Evolutionary conservation across 208 protist species (phyloP).

Genomic region (Trichomonas tenax): DNA sequence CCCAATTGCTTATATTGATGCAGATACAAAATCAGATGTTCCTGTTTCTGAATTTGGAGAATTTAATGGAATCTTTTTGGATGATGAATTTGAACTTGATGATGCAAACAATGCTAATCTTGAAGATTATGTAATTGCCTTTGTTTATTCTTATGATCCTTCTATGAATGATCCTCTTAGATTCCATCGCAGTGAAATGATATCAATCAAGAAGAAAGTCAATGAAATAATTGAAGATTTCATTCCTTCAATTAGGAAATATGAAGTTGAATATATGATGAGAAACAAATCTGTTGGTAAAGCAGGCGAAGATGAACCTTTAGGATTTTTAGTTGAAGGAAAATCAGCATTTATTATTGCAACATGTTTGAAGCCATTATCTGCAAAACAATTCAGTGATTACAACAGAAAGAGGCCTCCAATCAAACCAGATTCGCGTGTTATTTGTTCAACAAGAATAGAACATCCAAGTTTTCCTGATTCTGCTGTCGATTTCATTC

Average conservation of each 20-base stretch:
- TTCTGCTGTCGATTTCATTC: neutral
- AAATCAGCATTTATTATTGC: neutral
- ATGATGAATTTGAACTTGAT: neutral
- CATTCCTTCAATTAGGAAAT: neutral
- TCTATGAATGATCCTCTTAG: neutral
- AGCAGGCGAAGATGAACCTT: neutral
- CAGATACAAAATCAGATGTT: neutral
- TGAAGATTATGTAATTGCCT: neutral
- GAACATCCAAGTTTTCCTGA: neutral
- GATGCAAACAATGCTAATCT: neutral
- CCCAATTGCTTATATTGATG: neutral
- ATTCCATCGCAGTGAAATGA: neutral
- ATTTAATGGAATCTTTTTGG: neutral
- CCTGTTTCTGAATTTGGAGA: neutral
- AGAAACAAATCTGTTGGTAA: neutral
- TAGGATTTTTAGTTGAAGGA: neutral
- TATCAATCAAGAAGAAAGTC: neutral
- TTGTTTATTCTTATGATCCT: neutral
- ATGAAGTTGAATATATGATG: neutral
- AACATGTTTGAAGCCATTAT: neutral
- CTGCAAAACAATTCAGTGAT: neutral
- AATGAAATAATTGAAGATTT: neutral
- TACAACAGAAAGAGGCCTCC: neutral
- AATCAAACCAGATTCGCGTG: neutral
- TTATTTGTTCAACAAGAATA: neutral